phyloP scores from a whole-genome alignment of 139 green algal genomes.

The Chlamydomonas incerta region DNA sequence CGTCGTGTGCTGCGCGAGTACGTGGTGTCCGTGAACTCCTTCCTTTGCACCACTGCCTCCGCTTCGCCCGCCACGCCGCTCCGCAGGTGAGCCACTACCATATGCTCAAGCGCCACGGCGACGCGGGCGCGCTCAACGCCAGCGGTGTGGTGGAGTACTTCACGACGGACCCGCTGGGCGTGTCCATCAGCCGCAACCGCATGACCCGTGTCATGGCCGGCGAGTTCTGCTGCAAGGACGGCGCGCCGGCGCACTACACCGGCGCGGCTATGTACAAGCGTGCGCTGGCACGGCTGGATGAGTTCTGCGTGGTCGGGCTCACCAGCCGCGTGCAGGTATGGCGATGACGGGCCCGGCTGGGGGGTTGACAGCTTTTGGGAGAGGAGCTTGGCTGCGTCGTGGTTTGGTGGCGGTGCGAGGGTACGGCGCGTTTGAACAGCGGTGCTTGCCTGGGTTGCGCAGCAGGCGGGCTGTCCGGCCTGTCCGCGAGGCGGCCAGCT shows the following conservation, averaged over 20 bases:
- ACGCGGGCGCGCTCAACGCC: constrained; percentile 11
- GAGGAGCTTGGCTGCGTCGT: no score
- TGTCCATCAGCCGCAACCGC: constrained; percentile 16
- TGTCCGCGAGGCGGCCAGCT: no score
- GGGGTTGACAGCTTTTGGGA: no score
- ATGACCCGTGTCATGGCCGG: constrained; percentile 38
- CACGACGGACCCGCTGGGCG: not conserved
- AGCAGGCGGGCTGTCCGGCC: no score
- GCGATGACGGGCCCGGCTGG: no score
- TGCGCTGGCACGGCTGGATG: not conserved
- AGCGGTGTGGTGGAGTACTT: constrained; percentile 3
- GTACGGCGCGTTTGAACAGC: no score
- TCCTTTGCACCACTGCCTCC: no score
- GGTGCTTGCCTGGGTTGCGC: no score
- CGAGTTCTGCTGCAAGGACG: constrained; percentile 37
- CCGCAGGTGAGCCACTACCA: constrained; percentile 26
- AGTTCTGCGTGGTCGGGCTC: constrained; percentile 34
- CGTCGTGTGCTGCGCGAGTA: no score
- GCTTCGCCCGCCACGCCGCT: no score
- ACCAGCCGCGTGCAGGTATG: constrained; percentile 18
- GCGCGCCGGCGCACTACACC: not conserved
- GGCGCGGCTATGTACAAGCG: not conserved
- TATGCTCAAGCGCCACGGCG: constrained; percentile 22
- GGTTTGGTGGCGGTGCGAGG: no score
- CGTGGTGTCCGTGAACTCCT: no score